These are phyloP conservation scores for Euphorbia pulcherrima DNA, from an alignment of 345 rosid genomes.

Conservation along the genomic window DNA sequence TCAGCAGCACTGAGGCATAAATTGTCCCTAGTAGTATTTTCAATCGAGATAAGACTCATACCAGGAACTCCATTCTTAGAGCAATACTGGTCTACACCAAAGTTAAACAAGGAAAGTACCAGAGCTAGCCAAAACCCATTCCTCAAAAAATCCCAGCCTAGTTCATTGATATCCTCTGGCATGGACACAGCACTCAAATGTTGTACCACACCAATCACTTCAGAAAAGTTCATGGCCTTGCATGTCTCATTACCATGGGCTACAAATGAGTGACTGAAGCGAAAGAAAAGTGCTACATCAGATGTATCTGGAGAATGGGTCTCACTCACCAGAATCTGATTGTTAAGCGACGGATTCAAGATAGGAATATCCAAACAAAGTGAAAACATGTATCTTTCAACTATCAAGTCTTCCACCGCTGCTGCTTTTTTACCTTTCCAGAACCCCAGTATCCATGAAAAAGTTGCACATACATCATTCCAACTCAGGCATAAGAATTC, in stretches of 20 bases:
- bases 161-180: constrained; percentile 42
- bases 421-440: constrained; percentile 76
- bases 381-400: constrained; percentile 80
- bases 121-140: constrained; percentile 75
- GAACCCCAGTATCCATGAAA: constrained; percentile 59
- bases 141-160: constrained; percentile 84
- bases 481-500: constrained; percentile 48
- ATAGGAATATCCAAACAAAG: constrained; percentile 79
- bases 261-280: constrained; percentile 53
- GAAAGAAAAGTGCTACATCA: constrained; percentile 44
- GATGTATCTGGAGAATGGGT: constrained; percentile 42
- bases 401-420: constrained; percentile 68
- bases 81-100: constrained; percentile 54
- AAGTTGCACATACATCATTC: constrained; percentile 45
- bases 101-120: constrained; percentile 56
- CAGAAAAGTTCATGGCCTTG: constrained; percentile 37
- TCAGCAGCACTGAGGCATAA: constrained; percentile 51
- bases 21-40: constrained; percentile 43
- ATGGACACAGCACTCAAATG: constrained; percentile 38
- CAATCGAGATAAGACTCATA: constrained; percentile 40
- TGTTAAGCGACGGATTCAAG: constrained; percentile 29
- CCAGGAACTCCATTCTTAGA: constrained; percentile 45
- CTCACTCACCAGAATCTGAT: constrained; percentile 41
- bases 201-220: constrained; percentile 46
- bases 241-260: constrained; percentile 38